phyloP scores from a whole-genome alignment of 352 stramenopile genomes.

The Globisporangium apiculatum region DNA sequence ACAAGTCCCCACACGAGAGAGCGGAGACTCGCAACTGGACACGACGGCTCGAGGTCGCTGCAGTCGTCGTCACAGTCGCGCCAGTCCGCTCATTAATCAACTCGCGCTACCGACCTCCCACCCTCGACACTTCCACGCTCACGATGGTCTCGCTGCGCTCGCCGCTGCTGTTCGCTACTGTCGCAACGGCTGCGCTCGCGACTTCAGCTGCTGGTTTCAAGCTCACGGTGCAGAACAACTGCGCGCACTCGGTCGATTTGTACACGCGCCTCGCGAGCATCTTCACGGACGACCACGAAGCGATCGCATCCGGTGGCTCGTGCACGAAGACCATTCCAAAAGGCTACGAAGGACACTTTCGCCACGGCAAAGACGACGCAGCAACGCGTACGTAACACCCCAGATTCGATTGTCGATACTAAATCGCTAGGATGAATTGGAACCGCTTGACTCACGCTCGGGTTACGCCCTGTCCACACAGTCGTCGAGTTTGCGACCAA shows the following conservation, averaged over 20 bases:
- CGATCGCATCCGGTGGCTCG: constrained; percentile 31
- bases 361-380: constrained; percentile 44
- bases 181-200: constrained; percentile 16
- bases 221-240: constrained; percentile 61
- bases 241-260: constrained; percentile 42
- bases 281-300: constrained; percentile 37
- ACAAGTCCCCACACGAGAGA: neutral
- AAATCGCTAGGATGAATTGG: neutral
- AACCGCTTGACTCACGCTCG: neutral
- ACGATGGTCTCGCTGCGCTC: constrained; percentile 22
- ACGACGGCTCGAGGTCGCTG: too few species aligned
- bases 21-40: too few species aligned
- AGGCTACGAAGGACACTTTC: constrained; percentile 62
- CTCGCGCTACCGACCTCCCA: neutral
- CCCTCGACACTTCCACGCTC: neutral
- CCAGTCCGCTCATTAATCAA: constrained; percentile 9
- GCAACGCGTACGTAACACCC: constrained; percentile 29
- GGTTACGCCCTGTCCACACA: neutral
- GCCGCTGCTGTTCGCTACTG: constrained; percentile 14
- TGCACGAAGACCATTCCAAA: constrained; percentile 35
- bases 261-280: constrained; percentile 42
- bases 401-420: neutral
- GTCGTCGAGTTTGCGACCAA: constrained; percentile 64
- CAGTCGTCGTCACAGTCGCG: too few species aligned
- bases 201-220: constrained; percentile 25